A percentile compares a stretch with the other conserved stretches of the same genome.
Conservation (phyloP, 2,329 filamentous ascomycete genomes). For the Ascochyta clinopodiicola region DNA sequence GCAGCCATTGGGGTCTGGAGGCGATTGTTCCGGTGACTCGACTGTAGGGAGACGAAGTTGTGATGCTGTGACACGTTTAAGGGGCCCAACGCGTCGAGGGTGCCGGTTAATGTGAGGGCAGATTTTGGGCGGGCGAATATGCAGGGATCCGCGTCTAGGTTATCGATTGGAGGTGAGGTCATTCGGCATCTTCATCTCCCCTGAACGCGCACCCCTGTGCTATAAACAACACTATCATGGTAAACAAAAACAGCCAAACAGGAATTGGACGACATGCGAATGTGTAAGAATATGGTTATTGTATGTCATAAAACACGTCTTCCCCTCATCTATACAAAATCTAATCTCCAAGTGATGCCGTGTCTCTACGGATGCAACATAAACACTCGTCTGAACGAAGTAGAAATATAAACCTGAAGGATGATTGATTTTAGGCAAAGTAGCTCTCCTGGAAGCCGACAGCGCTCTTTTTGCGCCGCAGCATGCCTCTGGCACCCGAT, state of each 20-base stretch:
- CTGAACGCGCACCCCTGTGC: conserved; percentile 7
- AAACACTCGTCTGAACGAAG: background rate
- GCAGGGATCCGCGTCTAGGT: conserved; percentile 10
- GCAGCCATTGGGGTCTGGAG: conserved; percentile 6
- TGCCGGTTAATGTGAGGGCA: conserved; percentile 14
- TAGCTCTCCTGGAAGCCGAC: conserved; percentile 8
- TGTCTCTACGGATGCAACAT: background rate
- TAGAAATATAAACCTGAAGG: background rate
- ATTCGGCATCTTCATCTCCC: conserved; percentile 9
- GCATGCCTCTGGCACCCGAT: conserved; percentile 43
- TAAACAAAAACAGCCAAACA: background rate
- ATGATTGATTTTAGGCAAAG: background rate
- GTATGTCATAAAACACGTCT: background rate
- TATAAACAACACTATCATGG: background rate
- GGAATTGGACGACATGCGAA: too few relatives aligned
- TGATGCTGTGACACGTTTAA: conserved; percentile 20
- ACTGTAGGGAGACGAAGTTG: background rate
- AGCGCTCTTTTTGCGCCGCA: conserved; percentile 27
- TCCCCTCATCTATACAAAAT: background rate
- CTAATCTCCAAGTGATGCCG: background rate
- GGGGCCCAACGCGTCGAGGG: conserved; percentile 25
- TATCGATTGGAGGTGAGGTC: conserved; percentile 7
- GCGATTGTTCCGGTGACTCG: background rate
- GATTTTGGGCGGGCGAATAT: conserved; percentile 22
- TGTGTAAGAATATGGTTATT: background rate